Evolutionary conservation across 2,329 filamentous ascomycete species (phyloP), one percentile per base, ranked within the genome.

Genomic region (Lecanicillium sp.): DNA sequence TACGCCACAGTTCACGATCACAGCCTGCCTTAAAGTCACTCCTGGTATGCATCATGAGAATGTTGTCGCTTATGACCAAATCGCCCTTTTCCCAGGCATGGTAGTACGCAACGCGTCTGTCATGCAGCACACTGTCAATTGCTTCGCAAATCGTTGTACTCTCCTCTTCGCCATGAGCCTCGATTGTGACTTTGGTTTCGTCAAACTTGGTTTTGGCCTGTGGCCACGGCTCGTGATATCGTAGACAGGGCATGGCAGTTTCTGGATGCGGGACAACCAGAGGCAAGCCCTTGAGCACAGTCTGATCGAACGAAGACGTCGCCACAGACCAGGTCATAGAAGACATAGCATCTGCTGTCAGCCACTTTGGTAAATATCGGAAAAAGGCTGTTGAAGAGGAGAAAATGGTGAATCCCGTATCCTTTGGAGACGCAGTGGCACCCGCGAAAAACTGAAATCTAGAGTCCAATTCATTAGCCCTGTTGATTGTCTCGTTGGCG

Each of bases 171-270:
- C 45, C 36, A 2, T 51, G 56, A 1, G 52, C 56, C 17, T 72
- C 69, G 17, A 73, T 65, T 0, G 47, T 54, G 0, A 71, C 57
- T 5, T 61, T 45, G 0, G 65, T 71, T 2, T 67, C 61, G 7
- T 69, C 65, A 32, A 74, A 76, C 12, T 56, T 57, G 0, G 73
- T 75, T 52, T 66, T 71, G n/a, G 56, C 60, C 32, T 65, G 57
- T 0, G 69, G 67, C 72, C 72, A 76, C 0, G 69, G 68, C 46
- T 77, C 69, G 42, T 76, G 71, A 49, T 69, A 78, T 17, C 71
- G 65, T 5, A 78, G 47, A 45, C 72, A 77, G 0, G 69, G 64
- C 11, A 59, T 54, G 0, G 57, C 60, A 0, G 66, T 72, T 0
- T 55, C 54, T 0, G 68, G 69, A 40, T 77, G 72, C 0, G 57